Percentiles rank a stretch among this genome's conserved stretches.
Evolutionary conservation across 2,329 filamentous ascomycete genomes (phyloP).

Genomic region (Colletotrichum sp.): DNA sequence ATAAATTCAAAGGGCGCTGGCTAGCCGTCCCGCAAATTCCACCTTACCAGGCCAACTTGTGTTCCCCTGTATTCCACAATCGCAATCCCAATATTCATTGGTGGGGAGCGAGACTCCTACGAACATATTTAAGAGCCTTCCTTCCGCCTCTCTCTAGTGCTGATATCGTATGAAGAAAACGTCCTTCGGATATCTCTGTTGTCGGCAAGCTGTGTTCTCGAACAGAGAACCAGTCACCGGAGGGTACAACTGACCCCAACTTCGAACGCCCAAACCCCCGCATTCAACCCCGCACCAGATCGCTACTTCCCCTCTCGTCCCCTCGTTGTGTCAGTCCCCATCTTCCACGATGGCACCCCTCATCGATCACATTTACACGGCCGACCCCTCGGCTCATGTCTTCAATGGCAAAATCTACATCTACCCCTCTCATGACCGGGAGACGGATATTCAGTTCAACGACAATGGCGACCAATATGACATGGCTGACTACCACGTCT

Average conservation of each 20-base stretch:
- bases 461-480: constrained; percentile 88
- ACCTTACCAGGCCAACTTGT: constrained; percentile 17
- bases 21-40: constrained; percentile 20
- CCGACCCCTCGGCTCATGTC: constrained; percentile 81
- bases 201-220: not conserved
- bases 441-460: constrained; percentile 77
- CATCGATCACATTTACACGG: constrained; percentile 78
- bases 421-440: constrained; percentile 82
- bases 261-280: not conserved
- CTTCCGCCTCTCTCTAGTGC: not conserved
- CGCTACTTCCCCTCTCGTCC: not conserved
- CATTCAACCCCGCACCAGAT: not conserved
- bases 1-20: constrained; percentile 21
- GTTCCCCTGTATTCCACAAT: not conserved
- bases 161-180: not conserved
- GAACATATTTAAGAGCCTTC: not conserved
- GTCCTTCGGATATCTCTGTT: not conserved
- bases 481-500: constrained; percentile 85
- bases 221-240: not conserved
- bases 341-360: constrained; percentile 56
- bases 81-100: not conserved
- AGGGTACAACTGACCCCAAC: not conserved
- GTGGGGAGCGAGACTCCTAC: not conserved
- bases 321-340: not conserved
- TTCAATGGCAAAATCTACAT: constrained; percentile 79